These are phyloP conservation scores for Schizopora paradoxa DNA, from an alignment of 1,284 basidiomycete genomes.

Conservation along the genomic window DNA sequence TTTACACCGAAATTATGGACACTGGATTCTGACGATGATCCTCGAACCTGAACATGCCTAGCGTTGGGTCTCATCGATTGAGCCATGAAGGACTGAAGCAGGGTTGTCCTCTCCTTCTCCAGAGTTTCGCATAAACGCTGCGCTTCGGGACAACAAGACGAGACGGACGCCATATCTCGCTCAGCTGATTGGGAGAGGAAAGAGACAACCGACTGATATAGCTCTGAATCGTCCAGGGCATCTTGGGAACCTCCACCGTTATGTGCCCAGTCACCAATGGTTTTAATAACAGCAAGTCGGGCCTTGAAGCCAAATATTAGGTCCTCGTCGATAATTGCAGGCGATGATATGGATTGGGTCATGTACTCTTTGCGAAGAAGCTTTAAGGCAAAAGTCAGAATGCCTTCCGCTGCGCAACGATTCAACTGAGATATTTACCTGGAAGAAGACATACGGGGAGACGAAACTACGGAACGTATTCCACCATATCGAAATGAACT, in stretches of 20 bases:
- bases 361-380: conserved; percentile 69
- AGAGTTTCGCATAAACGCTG: conserved; percentile 43
- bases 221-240: conserved; percentile 59
- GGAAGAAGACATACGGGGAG: conserved; percentile 73
- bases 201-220: conserved; percentile 48
- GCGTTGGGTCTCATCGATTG: conserved; percentile 58
- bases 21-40: conserved; percentile 27
- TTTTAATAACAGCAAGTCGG: conserved; percentile 57
- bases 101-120: conserved; percentile 36
- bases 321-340: conserved; percentile 27
- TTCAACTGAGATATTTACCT: conserved; percentile 44
- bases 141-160: conserved; percentile 31
- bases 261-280: conserved; percentile 64
- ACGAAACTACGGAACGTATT: conserved; percentile 73
- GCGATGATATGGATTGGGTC: conserved; percentile 34
- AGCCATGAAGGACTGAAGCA: conserved; percentile 45
- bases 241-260: conserved; percentile 71
- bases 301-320: conserved; percentile 24
- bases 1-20: conserved; percentile 45
- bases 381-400: conserved; percentile 31
- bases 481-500: conserved; percentile 77
- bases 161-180: conserved; percentile 7
- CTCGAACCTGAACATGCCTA: conserved; percentile 23
- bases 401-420: conserved; percentile 7
- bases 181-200: conserved; percentile 46